Evolutionary conservation across 1,139 yeast species (phyloP), one percentile per base, ranked within the genome.

Genomic region (Pneumocystis carinii): DNA sequence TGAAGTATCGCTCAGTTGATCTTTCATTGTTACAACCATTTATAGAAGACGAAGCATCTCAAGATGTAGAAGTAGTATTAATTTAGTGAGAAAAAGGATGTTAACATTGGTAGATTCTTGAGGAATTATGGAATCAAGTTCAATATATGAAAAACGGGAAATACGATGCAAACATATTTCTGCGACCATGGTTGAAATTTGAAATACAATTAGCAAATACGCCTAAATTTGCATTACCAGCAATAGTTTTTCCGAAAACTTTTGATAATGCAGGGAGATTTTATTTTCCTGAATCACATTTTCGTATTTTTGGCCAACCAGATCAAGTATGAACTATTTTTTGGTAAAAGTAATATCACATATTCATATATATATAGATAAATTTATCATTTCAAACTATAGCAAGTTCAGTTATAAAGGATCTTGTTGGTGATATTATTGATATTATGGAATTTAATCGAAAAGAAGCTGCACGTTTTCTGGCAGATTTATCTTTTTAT

Each of bases 381-480:
- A 88, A 87, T 3, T 96, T 97, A 0, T 76, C 81, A 1, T 78
- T 81, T 29, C 79, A 79, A 4, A 76, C 86, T 0, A 85, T 84
- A 70, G 78, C 78, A 38, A 82, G 85, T 3, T 74, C 88, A 63
- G 73, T 92, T 59, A 79, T 90, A 69, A 82, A 88, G 67, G 98
- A 94, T 71, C 75, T 88, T 36, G 78, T 86, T 37, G 80, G 81
- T 62, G 97, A 90, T 72, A 76, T 87, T 58, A 81, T 90, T 66
- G 83, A 86, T 65, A 83, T 86, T 69, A 77, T 92, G 76, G 95
- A 92, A 66, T 92, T 88, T 76, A 92, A 92, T 75, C 84, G 95
- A 71, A 84, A 83, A 64, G 95, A 89, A 69, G 95, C 90, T 8
- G 85, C 96, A 0, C 83, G 87, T 65, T 96, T 90, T 73, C 80